A percentile compares a stretch with the other conserved stretches of the same genome.
These are phyloP conservation scores for Penicillium sp. DNA, from an alignment of 2,329 filamentous ascomycete genomes.

Conservation along the genomic window DNA sequence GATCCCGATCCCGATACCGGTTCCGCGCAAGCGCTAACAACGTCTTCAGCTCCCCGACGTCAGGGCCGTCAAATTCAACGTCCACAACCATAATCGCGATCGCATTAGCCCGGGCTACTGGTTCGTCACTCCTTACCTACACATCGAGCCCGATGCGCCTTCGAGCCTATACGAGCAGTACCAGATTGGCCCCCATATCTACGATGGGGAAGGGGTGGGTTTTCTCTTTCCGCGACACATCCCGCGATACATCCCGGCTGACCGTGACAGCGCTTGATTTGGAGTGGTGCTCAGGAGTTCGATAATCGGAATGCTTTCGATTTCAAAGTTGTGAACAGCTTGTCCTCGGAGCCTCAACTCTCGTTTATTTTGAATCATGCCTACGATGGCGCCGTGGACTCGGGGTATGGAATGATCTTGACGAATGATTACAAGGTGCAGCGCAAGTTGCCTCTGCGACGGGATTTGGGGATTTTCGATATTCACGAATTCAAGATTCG, in stretches of 20 bases:
- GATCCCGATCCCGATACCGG: too few relatives aligned
- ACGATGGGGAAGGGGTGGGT: slow-evolving; percentile 50
- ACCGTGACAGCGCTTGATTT: slow-evolving; percentile 43
- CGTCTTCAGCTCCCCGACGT: slow-evolving; percentile 26
- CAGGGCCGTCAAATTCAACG: slow-evolving; percentile 30
- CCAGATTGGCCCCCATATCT: slow-evolving; percentile 54
- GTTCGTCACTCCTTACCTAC: slow-evolving; percentile 50
- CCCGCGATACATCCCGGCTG: neutral
- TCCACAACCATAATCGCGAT: slow-evolving; percentile 29
- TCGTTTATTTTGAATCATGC: slow-evolving; percentile 44
- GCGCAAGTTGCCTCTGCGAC: slow-evolving; percentile 37
- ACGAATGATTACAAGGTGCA: slow-evolving; percentile 49
- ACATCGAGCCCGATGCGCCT: slow-evolving; percentile 28
- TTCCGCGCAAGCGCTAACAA: neutral
- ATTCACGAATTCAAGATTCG: slow-evolving; percentile 44
- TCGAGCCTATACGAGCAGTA: slow-evolving; percentile 37
- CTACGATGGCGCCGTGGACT: slow-evolving; percentile 36
- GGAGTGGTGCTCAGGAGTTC: slow-evolving; percentile 48
- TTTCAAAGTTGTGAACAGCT: slow-evolving; percentile 45
- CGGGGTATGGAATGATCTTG: slow-evolving; percentile 51
- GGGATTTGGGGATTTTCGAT: slow-evolving; percentile 32
- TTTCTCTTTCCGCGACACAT: neutral
- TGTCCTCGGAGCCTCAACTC: slow-evolving; percentile 47
- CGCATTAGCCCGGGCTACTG: slow-evolving; percentile 48
- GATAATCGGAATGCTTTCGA: slow-evolving; percentile 51